Percentiles rank a stretch among this genome's conserved stretches.
phyloP scores from a whole-genome alignment of 2,329 filamentous ascomycete species.

The Colletotrichum orbiculare region DNA sequence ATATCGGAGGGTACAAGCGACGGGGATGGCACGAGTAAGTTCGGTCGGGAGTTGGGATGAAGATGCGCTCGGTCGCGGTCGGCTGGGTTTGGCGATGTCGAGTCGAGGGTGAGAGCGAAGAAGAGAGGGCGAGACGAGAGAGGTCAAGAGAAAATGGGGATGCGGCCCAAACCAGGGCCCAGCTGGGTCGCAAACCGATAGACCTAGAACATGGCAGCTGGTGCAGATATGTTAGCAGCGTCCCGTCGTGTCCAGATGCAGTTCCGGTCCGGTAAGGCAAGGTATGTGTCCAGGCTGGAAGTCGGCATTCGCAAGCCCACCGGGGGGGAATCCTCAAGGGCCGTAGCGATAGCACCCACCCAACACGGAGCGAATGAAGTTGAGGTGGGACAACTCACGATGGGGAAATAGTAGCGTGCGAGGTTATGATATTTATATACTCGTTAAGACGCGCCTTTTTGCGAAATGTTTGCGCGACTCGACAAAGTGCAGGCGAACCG shows the following conservation, averaged over 20 bases:
- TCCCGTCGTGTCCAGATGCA: not conserved
- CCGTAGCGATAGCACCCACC: conserved; percentile 25
- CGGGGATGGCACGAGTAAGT: conserved; percentile 26
- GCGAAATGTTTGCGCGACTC: conserved; percentile 1
- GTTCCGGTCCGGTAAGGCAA: conserved; percentile 10
- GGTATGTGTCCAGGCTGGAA: conserved; percentile 25
- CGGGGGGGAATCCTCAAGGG: conserved; percentile 25
- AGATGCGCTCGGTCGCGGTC: conserved; percentile 28
- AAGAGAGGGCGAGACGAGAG: not conserved
- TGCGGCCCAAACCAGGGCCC: conserved; percentile 47
- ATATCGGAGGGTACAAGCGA: conserved; percentile 28
- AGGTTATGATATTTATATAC: conserved; percentile 16
- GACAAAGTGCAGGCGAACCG: conserved; percentile 17
- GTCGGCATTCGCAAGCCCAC: conserved; percentile 32
- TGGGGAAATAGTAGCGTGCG: not conserved
- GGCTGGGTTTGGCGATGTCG: conserved; percentile 35
- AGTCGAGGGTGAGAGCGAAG: conserved; percentile 9
- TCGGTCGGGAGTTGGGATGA: conserved; percentile 34
- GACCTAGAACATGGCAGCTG: conserved; percentile 48
- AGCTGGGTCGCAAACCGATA: conserved; percentile 48
- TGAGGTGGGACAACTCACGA: not conserved
- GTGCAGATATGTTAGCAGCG: conserved; percentile 26
- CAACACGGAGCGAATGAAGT: conserved; percentile 9
- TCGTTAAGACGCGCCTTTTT: conserved; percentile 2
- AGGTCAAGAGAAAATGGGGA: conserved; percentile 25